Percentiles rank a stretch among this genome's conserved stretches.
Evolutionary conservation across 305 asterid species (phyloP).

Genomic region (Solanum hybrid): DNA sequence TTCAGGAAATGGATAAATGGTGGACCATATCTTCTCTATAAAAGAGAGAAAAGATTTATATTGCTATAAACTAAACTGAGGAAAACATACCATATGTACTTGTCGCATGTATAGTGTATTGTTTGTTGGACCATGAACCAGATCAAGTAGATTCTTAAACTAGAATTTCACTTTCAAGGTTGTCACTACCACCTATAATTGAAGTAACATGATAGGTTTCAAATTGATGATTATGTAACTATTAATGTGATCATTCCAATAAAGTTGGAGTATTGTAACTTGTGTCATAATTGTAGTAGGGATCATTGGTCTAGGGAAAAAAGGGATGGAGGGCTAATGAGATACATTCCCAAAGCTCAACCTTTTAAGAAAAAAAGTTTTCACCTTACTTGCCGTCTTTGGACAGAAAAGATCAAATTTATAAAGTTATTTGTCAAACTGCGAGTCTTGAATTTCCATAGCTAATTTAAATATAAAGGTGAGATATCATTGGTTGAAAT

Average conservation of each 20-base stretch:
- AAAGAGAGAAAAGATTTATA: neutral
- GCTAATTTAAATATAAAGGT: neutral
- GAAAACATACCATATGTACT: neutral
- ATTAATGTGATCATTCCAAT: slow-evolving; percentile 1
- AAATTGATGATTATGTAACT: neutral
- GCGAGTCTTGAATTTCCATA: neutral
- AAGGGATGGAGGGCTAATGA: neutral
- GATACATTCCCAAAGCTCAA: neutral
- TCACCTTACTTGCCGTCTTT: neutral
- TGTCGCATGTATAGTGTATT: neutral
- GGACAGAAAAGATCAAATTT: neutral
- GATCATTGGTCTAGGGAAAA: neutral
- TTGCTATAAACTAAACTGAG: neutral
- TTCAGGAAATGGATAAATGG: neutral
- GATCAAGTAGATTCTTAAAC: neutral
- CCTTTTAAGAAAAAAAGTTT: neutral
- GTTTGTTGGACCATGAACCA: neutral
- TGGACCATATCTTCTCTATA: neutral
- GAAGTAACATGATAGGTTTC: neutral
- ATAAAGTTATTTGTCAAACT: neutral
- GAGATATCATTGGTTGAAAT: neutral
- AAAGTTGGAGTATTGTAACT: neutral
- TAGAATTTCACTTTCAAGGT: neutral
- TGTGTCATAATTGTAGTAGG: neutral
- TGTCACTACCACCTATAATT: slow-evolving; percentile 5